Base-by-base conservation (phyloP, 1,284 basidiomycete genomes). In the Xerocomus minutiporus region DNA sequence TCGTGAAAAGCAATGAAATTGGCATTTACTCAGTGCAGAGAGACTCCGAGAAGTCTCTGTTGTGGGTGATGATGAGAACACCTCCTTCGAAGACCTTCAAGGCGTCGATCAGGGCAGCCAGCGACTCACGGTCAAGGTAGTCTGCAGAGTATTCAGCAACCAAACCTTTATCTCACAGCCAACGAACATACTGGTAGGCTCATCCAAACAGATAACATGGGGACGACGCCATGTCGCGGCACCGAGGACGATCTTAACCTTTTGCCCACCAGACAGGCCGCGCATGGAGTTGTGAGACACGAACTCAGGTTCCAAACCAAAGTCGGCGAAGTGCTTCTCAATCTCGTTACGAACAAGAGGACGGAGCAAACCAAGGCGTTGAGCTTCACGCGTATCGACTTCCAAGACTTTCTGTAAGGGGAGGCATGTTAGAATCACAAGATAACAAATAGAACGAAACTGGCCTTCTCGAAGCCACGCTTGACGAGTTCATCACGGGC, bases 181-280 rank as follows among this genome's bases (percentile, higher is more conserved):
- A 48, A 53, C 50, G 6, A 34, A 79, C 80, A 49, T 73, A 88
- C 82, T 94, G 59, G 92, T 95, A 61, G 96, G 96, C 79, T 99
- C 96, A 75, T 98, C 96, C 70, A 99, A 79, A 73, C 94, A 94
- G 74, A 99, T 90, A 73, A 98, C 75, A 80, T 99, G 97, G 56
- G 96, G 97, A 63, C 94, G 88, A 72, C 94, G 93, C 94, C 95
- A 97, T 45, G 94, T 97, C 46, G 96, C 93, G 63, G 96, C 94
- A 76, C 93, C 95, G 65, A 98, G 91, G 26, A 98, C 96, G 65
- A 99, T 95, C 85, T 98, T 97, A 72, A 97, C 95, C 81, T 99
- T 99, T 77, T 99, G 97, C 73, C 97, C 97, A 76, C 97, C 97
- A 56, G 93, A 97, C 48, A 97, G 86, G 85, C 95, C 95, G 58